Percentiles rank a stretch among this genome's conserved stretches.
Conservation (phyloP, 2,329 filamentous ascomycete genomes). For the Penicillium olsonii region DNA sequence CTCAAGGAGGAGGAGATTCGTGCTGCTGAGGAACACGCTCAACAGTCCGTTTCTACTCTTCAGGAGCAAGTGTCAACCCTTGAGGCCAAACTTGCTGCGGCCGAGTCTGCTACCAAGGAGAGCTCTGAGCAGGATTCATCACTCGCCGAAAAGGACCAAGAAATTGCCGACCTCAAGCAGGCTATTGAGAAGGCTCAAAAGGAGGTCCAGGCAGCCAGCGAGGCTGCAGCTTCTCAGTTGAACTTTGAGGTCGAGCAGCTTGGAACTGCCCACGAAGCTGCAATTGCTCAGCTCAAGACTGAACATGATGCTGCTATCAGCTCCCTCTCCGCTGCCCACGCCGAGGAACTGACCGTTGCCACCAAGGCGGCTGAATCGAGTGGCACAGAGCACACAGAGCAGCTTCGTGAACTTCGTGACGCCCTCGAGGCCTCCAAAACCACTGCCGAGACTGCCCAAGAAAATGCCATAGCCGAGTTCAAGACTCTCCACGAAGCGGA, state of each 20-base stretch:
- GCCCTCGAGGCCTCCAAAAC: slow-evolving; percentile 34
- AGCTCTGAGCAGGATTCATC: slow-evolving; percentile 26
- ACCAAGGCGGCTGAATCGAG: slow-evolving; percentile 35
- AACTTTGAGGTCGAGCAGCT: slow-evolving; percentile 31
- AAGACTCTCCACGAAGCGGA: slow-evolving; percentile 33
- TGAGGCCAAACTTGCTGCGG: slow-evolving; percentile 36
- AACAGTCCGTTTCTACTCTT: slow-evolving; percentile 30
- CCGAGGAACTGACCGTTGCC: slow-evolving; percentile 35
- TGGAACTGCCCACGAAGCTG: slow-evolving; percentile 29
- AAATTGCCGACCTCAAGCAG: slow-evolving; percentile 37
- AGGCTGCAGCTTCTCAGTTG: slow-evolving; percentile 22
- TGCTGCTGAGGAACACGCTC: slow-evolving; percentile 36
- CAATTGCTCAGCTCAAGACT: slow-evolving; percentile 32
- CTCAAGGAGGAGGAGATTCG: slow-evolving; percentile 39
- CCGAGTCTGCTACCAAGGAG: slow-evolving; percentile 30
- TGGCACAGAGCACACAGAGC: slow-evolving; percentile 29
- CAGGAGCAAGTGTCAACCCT: slow-evolving; percentile 40
- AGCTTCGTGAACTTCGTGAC: slow-evolving; percentile 38
- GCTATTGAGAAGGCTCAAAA: slow-evolving; percentile 34
- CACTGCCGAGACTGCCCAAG: slow-evolving; percentile 29
- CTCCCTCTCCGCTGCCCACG: slow-evolving; percentile 31
- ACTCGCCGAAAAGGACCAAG: slow-evolving; percentile 40
- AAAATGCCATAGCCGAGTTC: slow-evolving; percentile 32
- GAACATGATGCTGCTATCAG: slow-evolving; percentile 31
- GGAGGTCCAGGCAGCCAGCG: slow-evolving; percentile 34